Evolutionary conservation across 2,329 filamentous ascomycete species (phyloP).

Genomic region (Diaporthe nobilis): DNA sequence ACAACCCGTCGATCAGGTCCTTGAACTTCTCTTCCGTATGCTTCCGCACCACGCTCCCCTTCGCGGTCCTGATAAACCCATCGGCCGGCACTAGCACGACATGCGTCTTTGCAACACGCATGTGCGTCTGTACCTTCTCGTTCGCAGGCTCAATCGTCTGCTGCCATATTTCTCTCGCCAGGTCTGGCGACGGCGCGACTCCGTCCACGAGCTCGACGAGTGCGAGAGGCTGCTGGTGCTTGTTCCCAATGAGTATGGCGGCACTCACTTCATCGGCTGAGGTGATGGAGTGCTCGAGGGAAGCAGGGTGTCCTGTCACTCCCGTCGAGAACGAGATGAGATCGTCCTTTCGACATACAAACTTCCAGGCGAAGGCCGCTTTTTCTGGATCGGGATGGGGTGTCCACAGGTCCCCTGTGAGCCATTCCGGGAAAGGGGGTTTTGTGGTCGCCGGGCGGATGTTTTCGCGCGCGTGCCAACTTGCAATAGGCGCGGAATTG

Average conservation of each 20-base stretch:
- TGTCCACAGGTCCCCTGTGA: conserved; percentile 45
- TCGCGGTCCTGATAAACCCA: conserved; percentile 42
- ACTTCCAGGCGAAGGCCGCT: conserved; percentile 44
- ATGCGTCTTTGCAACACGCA: conserved; percentile 43
- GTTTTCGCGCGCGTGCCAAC: conserved; percentile 40
- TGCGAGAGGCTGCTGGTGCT: conserved; percentile 43
- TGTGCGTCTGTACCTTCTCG: conserved; percentile 41
- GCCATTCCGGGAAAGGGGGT: conserved; percentile 42
- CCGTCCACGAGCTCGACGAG: conserved; percentile 42
- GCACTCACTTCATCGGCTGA: conserved; percentile 36
- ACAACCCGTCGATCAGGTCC: conserved; percentile 35
- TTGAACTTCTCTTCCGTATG: conserved; percentile 42
- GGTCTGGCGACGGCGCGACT: conserved; percentile 13
- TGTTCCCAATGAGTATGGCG: conserved; percentile 42
- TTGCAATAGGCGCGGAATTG: conserved; percentile 40
- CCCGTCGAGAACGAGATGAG: conserved; percentile 45
- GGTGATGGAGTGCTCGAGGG: conserved; percentile 42
- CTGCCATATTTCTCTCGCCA: conserved; percentile 42
- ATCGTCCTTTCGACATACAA: conserved; percentile 47
- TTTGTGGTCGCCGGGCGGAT: conserved; percentile 32
- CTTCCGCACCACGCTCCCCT: conserved; percentile 42
- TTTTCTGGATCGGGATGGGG: conserved; percentile 45
- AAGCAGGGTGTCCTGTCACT: conserved; percentile 43
- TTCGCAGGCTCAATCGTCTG: conserved; percentile 43
- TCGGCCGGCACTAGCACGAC: conserved; percentile 41